phyloP scores from a whole-genome alignment of 768 basidiomycete genomes.

The Rhodotorula graminis region DNA sequence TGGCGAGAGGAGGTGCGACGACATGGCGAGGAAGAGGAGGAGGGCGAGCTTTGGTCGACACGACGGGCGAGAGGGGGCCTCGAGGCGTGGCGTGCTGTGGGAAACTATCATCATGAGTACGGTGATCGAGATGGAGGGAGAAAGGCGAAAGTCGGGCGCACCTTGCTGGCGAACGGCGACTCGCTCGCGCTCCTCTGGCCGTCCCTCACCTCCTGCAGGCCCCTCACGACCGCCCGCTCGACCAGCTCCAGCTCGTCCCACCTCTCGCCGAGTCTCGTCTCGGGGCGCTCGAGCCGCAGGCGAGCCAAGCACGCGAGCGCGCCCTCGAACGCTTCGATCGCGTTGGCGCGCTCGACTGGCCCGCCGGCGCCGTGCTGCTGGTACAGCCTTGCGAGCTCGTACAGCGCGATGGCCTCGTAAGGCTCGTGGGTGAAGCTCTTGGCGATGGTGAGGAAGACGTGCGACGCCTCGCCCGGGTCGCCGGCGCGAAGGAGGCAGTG shows the following conservation, averaged over 20 bases:
- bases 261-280: neutral
- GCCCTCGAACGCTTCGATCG: neutral
- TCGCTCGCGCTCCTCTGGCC: too few relatives aligned
- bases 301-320: neutral
- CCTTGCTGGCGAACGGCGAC: neutral
- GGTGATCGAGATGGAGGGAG: too few relatives aligned
- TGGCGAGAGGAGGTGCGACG: neutral
- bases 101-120: too few relatives aligned
- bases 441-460: neutral
- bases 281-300: neutral
- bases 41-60: neutral
- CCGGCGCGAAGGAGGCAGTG: neutral
- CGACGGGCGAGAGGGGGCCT: neutral
- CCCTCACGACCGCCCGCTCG: neutral
- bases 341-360: neutral
- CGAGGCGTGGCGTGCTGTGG: neutral
- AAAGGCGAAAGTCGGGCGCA: neutral
- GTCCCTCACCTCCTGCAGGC: neutral
- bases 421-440: neutral
- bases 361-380: neutral
- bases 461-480: neutral
- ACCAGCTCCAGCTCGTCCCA: conserved; percentile 7
- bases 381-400: neutral
- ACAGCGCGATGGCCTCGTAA: conserved; percentile 4
- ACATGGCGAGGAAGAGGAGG: too few relatives aligned